Conservation (phyloP, 2,329 filamentous ascomycete genomes). For the Scleromitrula shiraiana region DNA sequence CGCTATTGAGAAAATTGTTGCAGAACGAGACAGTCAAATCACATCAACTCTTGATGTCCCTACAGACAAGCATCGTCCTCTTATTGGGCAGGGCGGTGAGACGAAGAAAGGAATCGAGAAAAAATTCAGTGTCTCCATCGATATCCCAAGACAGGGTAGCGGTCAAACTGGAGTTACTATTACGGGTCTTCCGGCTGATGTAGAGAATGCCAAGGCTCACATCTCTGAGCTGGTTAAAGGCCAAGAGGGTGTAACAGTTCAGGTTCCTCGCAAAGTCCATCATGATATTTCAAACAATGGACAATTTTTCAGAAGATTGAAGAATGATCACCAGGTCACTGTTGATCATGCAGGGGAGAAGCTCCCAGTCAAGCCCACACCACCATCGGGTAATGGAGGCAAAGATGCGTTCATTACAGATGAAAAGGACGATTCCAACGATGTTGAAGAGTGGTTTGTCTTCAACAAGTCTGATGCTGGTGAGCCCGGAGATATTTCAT, state of each 20-base stretch:
- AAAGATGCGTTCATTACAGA: conserved; percentile 89
- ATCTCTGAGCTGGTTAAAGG: conserved; percentile 73
- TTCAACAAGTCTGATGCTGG: conserved; percentile 51
- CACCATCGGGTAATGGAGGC: conserved; percentile 50
- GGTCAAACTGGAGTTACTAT: conserved; percentile 81
- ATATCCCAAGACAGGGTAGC: conserved; percentile 84
- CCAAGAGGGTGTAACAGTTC: conserved; percentile 79
- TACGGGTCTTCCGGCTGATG: conserved; percentile 66
- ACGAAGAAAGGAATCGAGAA: conserved; percentile 77
- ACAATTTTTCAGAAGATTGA: conserved; percentile 84
- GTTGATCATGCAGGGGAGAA: conserved; percentile 83
- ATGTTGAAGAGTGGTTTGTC: conserved; percentile 76
- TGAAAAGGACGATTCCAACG: conserved; percentile 55
- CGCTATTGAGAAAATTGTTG: conserved; percentile 72
- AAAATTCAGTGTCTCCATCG: conserved; percentile 77
- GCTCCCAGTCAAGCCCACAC: conserved; percentile 59
- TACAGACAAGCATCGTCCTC: conserved; percentile 77
- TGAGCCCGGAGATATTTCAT: conserved; percentile 66
- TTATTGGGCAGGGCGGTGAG: conserved; percentile 90
- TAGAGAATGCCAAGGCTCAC: conserved; percentile 80
- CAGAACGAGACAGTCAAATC: conserved; percentile 76
- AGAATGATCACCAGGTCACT: conserved; percentile 78
- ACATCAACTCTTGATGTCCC: conserved; percentile 74
- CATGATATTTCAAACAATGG: conserved; percentile 82
- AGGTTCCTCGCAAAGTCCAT: conserved; percentile 75